Evolutionary conservation across 2,329 filamentous ascomycete species (phyloP), one percentile per base, ranked within the genome.

Genomic region (Botryosphaeria dothidea): DNA sequence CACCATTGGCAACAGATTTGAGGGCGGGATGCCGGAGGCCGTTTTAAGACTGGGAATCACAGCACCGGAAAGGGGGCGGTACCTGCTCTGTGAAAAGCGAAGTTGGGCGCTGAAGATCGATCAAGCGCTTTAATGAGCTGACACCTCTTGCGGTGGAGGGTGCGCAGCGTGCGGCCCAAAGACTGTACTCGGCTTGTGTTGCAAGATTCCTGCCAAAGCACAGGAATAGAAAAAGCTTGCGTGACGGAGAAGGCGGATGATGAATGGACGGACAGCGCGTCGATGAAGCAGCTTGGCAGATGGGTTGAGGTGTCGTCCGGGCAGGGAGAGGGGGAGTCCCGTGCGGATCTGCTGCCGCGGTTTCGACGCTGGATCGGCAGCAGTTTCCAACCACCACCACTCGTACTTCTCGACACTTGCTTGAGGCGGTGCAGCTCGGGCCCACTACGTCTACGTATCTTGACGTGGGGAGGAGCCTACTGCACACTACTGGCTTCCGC

Each of bases 21-120:
- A 58, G 54, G 54, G 27, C 23, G n/a, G 5, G 36, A 15, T 58
- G 36, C 54, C 11, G 36, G 34, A 9, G 52, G 31, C 49, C 29
- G 49, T 34, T 36, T 25, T 56, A 57, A 57, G 36, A 25, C 38
- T n/a, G 36, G 25, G 19, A 23, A 46, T 27, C 38, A 46, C 56
- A 60, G 56, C 56, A 46, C 25, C 25, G 56, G 41, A 60, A 60
- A 60, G 56, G 56, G 56, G 56, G 56, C 27, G 56, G 56, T 45
- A 60, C 38, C 56, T 60, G 56, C 56, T 21, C 25, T 4, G 13
- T 15, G 27, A 3, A 60, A 60, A 60, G 56, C 56, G 56, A 60
- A 27, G 56, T 60, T 60, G 56, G 56, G 56, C 38, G n/a, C 13
- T 60, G 56, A 46, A 60, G 56, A 60, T 60, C 56, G 41, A 38